Percentiles rank a stretch among this genome's conserved stretches.
phyloP scores from a whole-genome alignment of 2,329 filamentous ascomycete species.

The Domatiomyces catenatus region DNA sequence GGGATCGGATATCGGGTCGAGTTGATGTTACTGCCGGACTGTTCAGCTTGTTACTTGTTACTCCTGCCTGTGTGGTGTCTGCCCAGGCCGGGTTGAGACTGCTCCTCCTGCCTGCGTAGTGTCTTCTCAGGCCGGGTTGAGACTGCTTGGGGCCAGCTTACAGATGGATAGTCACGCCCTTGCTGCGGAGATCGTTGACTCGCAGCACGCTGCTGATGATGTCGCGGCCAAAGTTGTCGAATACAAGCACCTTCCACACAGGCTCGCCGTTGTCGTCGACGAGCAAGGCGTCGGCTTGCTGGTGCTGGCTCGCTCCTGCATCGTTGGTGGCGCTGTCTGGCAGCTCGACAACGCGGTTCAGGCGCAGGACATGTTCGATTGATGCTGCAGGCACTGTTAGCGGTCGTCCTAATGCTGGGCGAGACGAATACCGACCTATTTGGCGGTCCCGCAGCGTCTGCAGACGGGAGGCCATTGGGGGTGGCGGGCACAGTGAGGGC shows the following conservation, averaged over 20 bases:
- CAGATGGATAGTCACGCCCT: constrained; percentile 96
- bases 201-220: constrained; percentile 92
- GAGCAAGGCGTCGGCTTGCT: constrained; percentile 44
- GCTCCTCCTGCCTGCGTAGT: too few species aligned
- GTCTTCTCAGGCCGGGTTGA: too few species aligned
- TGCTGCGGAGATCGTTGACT: constrained; percentile 79
- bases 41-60: constrained; percentile 2
- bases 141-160: constrained; percentile 30
- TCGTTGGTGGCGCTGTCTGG: constrained; percentile 19
- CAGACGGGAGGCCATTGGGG: constrained; percentile 12
- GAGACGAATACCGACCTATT: constrained; percentile 40
- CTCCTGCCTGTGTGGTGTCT: too few species aligned
- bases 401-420: constrained; percentile 16
- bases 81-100: too few species aligned
- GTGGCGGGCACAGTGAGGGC: background rate
- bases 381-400: constrained; percentile 44
- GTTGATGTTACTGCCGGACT: constrained; percentile 52
- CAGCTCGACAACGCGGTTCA: constrained; percentile 57
- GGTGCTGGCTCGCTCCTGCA: constrained; percentile 1
- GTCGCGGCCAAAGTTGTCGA: constrained; percentile 81
- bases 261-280: constrained; percentile 66
- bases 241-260: constrained; percentile 95
- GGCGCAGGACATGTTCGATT: constrained; percentile 86
- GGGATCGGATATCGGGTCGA: constrained; percentile 76
- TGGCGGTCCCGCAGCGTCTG: constrained; percentile 55